These are phyloP conservation scores for Tulasnella calospora DNA, from an alignment of 768 basidiomycete species.

Conservation along the genomic window DNA sequence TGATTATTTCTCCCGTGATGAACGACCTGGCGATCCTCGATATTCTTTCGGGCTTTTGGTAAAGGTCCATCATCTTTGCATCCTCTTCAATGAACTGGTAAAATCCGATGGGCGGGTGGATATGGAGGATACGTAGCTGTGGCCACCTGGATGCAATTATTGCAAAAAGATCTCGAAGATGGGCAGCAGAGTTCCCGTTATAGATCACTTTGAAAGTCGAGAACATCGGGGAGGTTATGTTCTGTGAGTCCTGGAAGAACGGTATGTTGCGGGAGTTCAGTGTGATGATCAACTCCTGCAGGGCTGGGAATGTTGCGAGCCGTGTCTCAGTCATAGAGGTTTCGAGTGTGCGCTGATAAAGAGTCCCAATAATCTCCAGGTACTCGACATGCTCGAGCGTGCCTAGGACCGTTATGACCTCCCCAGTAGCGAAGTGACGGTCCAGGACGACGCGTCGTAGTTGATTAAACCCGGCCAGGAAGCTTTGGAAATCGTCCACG, in stretches of 20 bases:
- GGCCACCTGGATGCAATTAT: slow-evolving; percentile 6
- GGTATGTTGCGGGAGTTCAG: not conserved
- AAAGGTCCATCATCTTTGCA: slow-evolving; percentile 17
- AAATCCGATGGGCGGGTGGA: not conserved
- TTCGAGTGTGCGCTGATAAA: not conserved
- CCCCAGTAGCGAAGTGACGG: not conserved
- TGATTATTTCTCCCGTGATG: not conserved
- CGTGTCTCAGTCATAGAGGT: not conserved
- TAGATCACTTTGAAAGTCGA: slow-evolving; percentile 16
- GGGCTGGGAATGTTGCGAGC: not conserved
- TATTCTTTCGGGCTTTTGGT: slow-evolving; percentile 23
- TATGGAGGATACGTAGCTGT: not conserved
- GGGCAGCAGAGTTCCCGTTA: slow-evolving; percentile 13
- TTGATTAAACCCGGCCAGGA: not conserved
- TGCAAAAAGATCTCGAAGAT: not conserved
- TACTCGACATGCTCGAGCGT: not conserved
- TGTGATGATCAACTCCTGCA: not conserved
- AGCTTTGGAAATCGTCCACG: not conserved
- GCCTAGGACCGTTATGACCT: not conserved
- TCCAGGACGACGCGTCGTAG: not conserved
- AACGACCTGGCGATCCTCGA: slow-evolving; percentile 11
- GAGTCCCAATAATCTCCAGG: not conserved
- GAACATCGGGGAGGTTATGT: not conserved
- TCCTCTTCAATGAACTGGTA: slow-evolving; percentile 23
- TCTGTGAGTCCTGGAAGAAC: slow-evolving; percentile 5